Evolutionary conservation across 2,329 filamentous ascomycete genomes (phyloP).

Genomic region (Talaromyces amestolkiae): DNA sequence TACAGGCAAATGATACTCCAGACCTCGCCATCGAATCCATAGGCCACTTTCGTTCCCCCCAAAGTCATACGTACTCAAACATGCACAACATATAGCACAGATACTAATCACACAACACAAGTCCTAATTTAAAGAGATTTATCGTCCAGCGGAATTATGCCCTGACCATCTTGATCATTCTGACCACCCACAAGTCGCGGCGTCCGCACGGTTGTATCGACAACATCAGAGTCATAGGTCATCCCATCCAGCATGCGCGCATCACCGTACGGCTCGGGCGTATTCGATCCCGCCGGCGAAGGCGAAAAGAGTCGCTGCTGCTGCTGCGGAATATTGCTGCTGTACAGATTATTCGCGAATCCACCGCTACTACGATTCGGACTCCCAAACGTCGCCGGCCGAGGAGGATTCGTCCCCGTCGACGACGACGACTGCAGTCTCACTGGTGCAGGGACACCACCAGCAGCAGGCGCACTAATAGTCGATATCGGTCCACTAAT

Average conservation of each 20-base stretch:
- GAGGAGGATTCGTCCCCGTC: constrained; percentile 6
- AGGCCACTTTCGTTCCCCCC: constrained; percentile 25
- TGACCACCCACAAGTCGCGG: constrained; percentile 50
- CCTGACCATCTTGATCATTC: constrained; percentile 21
- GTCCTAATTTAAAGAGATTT: no score
- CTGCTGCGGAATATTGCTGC: constrained; percentile 27
- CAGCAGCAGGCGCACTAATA: constrained; percentile 41
- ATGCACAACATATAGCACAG: constrained; percentile 3
- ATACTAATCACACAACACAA: not conserved
- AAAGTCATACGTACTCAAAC: constrained; percentile 2
- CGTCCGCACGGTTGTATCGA: constrained; percentile 64
- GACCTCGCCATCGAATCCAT: not conserved
- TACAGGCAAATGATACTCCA: constrained; percentile 16
- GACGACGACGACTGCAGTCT: constrained; percentile 8
- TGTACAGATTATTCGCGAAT: constrained; percentile 16
- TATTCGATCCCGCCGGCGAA: constrained; percentile 37
- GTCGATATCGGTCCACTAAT: constrained; percentile 73
- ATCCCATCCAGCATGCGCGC: constrained; percentile 67
- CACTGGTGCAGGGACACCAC: not conserved
- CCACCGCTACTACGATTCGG: constrained; percentile 21
- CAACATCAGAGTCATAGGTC: constrained; percentile 59
- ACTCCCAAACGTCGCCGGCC: constrained; percentile 42
- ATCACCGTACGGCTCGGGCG: constrained; percentile 48
- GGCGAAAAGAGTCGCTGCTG: constrained; percentile 33
- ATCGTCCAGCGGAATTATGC: not conserved